Conservation (phyloP, 441 rosid genomes). For the Viola pubescens region DNA sequence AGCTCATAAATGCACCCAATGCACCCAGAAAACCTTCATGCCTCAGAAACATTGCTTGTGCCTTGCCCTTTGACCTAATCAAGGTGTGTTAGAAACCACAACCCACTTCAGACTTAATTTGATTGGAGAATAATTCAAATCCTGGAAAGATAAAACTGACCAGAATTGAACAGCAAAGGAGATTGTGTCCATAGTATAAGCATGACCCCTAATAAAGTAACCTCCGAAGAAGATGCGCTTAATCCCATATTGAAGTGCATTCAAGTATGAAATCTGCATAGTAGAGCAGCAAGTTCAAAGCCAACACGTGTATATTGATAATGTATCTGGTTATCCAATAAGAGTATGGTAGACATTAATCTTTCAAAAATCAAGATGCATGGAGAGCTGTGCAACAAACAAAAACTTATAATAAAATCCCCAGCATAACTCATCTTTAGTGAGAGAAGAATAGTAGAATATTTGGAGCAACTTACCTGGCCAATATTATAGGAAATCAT, state of each 20-base stretch:
- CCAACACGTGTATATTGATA: conserved; percentile 3
- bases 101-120: conserved; percentile 2
- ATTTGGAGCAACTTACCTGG: conserved; percentile 43
- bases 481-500: conserved; percentile 99
- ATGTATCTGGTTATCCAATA: background rate
- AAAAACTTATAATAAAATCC: background rate
- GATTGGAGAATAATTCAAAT: background rate
- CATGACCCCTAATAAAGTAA: conserved; percentile 86
- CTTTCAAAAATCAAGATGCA: conserved; percentile 2
- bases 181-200: conserved; percentile 95
- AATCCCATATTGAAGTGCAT: conserved; percentile 84
- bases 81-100: conserved; percentile 15
- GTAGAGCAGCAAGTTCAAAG: conserved; percentile 7
- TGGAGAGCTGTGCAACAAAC: background rate
- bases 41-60: conserved; percentile 95
- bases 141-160: conserved; percentile 25
- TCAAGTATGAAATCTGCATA: conserved; percentile 73
- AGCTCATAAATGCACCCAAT: conserved; percentile 98
- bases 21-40: conserved; percentile 99
- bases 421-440: no score
- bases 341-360: conserved; percentile 7
- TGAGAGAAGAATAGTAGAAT: background rate
- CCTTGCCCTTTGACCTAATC: conserved; percentile 90
- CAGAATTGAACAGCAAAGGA: conserved; percentile 94
- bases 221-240: conserved; percentile 90